Evolutionary conservation across 768 basidiomycete species (phyloP).

Genomic region (Pleurotus eryngii): DNA sequence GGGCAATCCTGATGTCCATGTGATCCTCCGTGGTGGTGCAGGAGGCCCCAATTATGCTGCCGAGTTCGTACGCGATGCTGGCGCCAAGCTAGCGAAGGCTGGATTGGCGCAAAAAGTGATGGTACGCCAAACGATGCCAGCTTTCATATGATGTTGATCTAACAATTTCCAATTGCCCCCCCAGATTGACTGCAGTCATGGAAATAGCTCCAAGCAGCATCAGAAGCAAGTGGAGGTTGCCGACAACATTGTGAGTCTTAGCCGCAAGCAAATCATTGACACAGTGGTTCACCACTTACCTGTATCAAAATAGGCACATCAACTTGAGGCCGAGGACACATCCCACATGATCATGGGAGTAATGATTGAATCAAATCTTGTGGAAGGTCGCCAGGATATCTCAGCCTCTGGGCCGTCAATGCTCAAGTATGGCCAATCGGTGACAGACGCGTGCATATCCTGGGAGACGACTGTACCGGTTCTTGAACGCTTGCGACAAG

Average conservation of each 20-base stretch:
- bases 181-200: slow-evolving; percentile 54
- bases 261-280: too few relatives aligned
- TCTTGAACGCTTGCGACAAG: slow-evolving; percentile 68
- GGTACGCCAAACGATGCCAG: slow-evolving; percentile 54
- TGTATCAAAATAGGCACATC: slow-evolving; percentile 44
- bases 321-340: slow-evolving; percentile 66
- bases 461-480: slow-evolving; percentile 78
- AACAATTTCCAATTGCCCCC: slow-evolving; percentile 27
- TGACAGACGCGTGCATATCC: slow-evolving; percentile 90
- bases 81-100: slow-evolving; percentile 60
- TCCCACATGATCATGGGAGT: slow-evolving; percentile 75
- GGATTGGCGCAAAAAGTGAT: slow-evolving; percentile 68
- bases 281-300: slow-evolving; percentile 53
- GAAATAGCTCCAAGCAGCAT: slow-evolving; percentile 95
- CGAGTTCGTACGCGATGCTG: slow-evolving; percentile 67
- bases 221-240: slow-evolving; percentile 85
- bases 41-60: slow-evolving; percentile 85
- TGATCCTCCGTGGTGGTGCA: slow-evolving; percentile 92
- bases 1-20: slow-evolving; percentile 85
- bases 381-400: slow-evolving; percentile 87
- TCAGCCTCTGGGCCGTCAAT: slow-evolving; percentile 63
- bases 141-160: slow-evolving; percentile 39
- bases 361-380: slow-evolving; percentile 96
- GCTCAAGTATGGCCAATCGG: slow-evolving; percentile 79
- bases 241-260: slow-evolving; percentile 82